phyloP scores from a whole-genome alignment of 352 stramenopile species.

The Phytophthora constricta region DNA sequence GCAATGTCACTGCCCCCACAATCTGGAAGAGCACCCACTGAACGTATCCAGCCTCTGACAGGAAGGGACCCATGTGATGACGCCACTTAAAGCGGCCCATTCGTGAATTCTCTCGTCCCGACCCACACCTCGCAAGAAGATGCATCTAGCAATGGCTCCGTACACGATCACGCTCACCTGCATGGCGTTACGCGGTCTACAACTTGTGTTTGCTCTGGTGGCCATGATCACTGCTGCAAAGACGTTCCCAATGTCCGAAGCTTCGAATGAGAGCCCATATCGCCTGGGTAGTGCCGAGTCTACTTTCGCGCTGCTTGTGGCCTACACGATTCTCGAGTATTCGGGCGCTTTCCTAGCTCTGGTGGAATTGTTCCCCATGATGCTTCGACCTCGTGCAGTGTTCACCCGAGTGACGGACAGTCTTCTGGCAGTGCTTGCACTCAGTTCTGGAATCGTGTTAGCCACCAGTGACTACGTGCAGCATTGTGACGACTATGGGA shows the following conservation, averaged over 20 bases:
- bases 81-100: constrained; percentile 8
- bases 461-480: constrained; percentile 31
- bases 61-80: constrained; percentile 13
- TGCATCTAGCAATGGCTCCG: no score
- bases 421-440: constrained; percentile 32
- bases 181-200: constrained; percentile 35
- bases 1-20: constrained; percentile 5
- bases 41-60: not conserved
- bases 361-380: constrained; percentile 43
- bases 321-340: constrained; percentile 34
- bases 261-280: constrained; percentile 18
- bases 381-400: constrained; percentile 30
- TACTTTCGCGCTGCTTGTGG: constrained; percentile 36
- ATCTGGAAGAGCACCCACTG: constrained; percentile 4
- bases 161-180: constrained; percentile 32
- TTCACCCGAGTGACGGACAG: constrained; percentile 39
- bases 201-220: constrained; percentile 40
- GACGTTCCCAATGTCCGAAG: constrained; percentile 19
- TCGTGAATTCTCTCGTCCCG: constrained; percentile 22
- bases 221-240: constrained; percentile 32
- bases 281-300: constrained; percentile 36
- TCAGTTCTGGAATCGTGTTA: constrained; percentile 39
- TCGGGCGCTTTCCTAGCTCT: constrained; percentile 27
- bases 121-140: constrained; percentile 8
- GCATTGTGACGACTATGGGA: constrained; percentile 39